Evolutionary conservation across 108 stramenopile species (phyloP).

Genomic region (Cyclotella sp.): DNA sequence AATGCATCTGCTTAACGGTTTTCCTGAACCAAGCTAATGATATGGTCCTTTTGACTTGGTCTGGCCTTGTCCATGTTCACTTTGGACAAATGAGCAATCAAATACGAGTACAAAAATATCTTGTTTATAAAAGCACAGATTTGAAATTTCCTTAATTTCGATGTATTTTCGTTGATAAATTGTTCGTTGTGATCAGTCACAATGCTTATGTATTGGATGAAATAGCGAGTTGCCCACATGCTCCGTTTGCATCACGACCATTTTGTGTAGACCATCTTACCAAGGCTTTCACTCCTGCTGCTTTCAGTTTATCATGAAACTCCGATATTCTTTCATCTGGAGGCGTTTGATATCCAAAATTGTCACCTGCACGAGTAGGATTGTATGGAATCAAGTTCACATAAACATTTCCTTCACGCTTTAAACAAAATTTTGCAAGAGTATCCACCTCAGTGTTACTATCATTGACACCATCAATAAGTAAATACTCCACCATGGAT

Average conservation of each 20-base stretch:
- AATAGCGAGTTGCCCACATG: constrained; percentile 53
- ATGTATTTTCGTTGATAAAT: too few species aligned
- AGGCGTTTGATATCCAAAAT: constrained; percentile 46
- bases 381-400: constrained; percentile 65
- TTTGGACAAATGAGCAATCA: too few species aligned
- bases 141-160: too few species aligned
- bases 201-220: background rate
- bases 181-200: too few species aligned
- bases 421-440: constrained; percentile 49
- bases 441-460: constrained; percentile 40
- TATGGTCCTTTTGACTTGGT: too few species aligned
- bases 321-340: constrained; percentile 43
- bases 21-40: too few species aligned
- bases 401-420: constrained; percentile 24
- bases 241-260: constrained; percentile 56
- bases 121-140: too few species aligned
- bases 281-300: constrained; percentile 31
- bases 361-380: constrained; percentile 53
- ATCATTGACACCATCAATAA: constrained; percentile 69
- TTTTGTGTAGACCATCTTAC: constrained; percentile 48
- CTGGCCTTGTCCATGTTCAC: too few species aligned
- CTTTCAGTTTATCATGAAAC: constrained; percentile 38
- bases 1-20: too few species aligned
- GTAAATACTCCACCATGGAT: constrained; percentile 67
- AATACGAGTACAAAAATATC: too few species aligned